Conservation (phyloP, 169 alveolate species). For the Cryptosporidium baileyi region DNA sequence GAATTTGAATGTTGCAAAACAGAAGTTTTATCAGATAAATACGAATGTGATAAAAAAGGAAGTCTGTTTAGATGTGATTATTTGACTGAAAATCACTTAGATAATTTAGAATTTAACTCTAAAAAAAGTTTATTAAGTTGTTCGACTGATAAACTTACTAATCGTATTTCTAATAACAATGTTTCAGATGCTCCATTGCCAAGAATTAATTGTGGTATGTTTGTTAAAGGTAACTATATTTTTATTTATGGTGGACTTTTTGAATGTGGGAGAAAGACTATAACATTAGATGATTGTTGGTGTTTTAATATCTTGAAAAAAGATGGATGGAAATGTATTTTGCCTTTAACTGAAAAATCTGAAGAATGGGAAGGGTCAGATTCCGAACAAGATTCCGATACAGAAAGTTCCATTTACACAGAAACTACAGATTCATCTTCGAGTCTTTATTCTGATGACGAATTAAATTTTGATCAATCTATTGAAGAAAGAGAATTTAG, state of each 20-base stretch:
- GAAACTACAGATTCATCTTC: not conserved
- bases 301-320: constrained; percentile 75
- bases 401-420: no score
- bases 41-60: not conserved
- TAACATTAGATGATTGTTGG: constrained; percentile 83
- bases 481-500: not conserved
- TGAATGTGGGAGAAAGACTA: constrained; percentile 77
- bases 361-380: not conserved
- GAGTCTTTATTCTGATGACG: not conserved
- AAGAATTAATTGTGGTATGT: constrained; percentile 77
- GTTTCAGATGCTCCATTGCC: constrained; percentile 69
- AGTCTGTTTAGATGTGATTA: no score
- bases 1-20: not conserved
- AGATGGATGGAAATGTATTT: constrained; percentile 78
- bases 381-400: constrained; percentile 16
- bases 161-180: no score
- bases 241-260: constrained; percentile 80
- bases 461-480: not conserved
- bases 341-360: constrained; percentile 26
- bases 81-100: not conserved
- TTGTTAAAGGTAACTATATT: constrained; percentile 72
- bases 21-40: not conserved
- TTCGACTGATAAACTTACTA: no score
- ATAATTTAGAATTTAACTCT: constrained; percentile 11
- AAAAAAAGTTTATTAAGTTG: not conserved